These are phyloP conservation scores for Acacia crassicarpa DNA, from an alignment of 306 rosid species.

Conservation along the genomic window DNA sequence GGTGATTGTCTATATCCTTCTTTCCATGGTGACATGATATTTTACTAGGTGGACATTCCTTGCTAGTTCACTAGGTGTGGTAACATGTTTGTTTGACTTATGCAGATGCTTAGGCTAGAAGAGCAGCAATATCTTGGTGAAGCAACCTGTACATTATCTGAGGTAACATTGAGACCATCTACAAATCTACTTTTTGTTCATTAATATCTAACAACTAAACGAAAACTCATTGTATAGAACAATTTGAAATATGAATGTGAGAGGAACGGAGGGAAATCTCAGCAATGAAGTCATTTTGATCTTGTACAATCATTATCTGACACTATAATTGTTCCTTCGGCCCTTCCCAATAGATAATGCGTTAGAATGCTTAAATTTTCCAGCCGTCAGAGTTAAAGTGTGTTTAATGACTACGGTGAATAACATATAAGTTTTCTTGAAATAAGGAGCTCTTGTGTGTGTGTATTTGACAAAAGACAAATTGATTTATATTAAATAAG, in stretches of 20 bases:
- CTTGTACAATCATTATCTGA: not conserved
- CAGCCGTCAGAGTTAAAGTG: not conserved
- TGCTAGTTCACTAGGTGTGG: slow-evolving; percentile 1
- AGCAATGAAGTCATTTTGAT: slow-evolving; percentile 9
- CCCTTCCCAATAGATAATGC: not conserved
- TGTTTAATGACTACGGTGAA: not conserved
- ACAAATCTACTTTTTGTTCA: not conserved
- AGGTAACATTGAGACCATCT: slow-evolving; percentile 48
- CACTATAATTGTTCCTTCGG: not conserved
- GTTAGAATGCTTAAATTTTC: slow-evolving; percentile 11
- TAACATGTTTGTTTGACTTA: slow-evolving; percentile 27
- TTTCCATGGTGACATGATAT: not conserved
- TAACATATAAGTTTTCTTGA: not conserved
- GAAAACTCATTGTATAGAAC: slow-evolving; percentile 1
- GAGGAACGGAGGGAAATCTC: not conserved
- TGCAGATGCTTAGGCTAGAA: slow-evolving; percentile 78
- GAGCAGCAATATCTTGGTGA: slow-evolving; percentile 86
- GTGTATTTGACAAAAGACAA: no score
- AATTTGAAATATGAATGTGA: not conserved
- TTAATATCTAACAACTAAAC: slow-evolving; percentile 1
- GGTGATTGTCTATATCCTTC: not conserved
- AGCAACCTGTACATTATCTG: slow-evolving; percentile 61
- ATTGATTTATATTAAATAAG: no score
- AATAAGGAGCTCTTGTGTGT: slow-evolving; percentile 4
- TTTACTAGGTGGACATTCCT: not conserved